Base-by-base conservation (phyloP, 441 rosid genomes). In the Eugenia klotzschiana region DNA sequence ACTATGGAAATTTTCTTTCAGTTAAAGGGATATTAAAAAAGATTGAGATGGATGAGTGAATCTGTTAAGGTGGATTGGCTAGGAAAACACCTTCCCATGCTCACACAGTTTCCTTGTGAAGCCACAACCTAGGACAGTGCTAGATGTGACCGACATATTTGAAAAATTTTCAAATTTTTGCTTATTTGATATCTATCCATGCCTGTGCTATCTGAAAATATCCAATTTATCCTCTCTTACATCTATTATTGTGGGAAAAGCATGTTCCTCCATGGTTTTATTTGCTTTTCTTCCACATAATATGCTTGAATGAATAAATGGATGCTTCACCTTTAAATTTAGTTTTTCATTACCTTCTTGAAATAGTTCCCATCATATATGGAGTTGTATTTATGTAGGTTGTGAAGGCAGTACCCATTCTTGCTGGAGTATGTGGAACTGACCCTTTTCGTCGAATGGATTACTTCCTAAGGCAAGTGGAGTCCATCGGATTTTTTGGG, bases 371-470 rank as follows among this genome's bases (percentile, higher is more conserved):
- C 23, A 7, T 79, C 55, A 50, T 79, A n/a, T 15, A 27, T 49
- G 2, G 37, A 26, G 56, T 33, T 49, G 11, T 49, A 22, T 25
- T 69, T 54, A 20, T 40, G 14, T 79, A 96, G 98, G 97, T 95
- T 81, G 96, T 95, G 87, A 92, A 93, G 91, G 85, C 80, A 25
- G 96, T 94, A 40, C 97, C 99, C 33, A 95, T 95, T 88, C 98
- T 96, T 83, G 98, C 98, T 84, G 99, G 98, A 83, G 98, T 95
- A 27, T 96, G 99, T 84, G 98, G 91, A 74, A 96, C 98, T 7
- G 98, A 96, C 89, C 99, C 98, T 83, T 96, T 96, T 87, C 93
- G 99, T 58, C 92, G 89, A 81, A 94, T 95, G 96, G 93, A 91
- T 84, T 88, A 89, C 92, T 96, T 96, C 85, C 90, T 96, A 33